phyloP scores from a whole-genome alignment of 768 basidiomycete species.

The Nevesoporus exiguus region DNA sequence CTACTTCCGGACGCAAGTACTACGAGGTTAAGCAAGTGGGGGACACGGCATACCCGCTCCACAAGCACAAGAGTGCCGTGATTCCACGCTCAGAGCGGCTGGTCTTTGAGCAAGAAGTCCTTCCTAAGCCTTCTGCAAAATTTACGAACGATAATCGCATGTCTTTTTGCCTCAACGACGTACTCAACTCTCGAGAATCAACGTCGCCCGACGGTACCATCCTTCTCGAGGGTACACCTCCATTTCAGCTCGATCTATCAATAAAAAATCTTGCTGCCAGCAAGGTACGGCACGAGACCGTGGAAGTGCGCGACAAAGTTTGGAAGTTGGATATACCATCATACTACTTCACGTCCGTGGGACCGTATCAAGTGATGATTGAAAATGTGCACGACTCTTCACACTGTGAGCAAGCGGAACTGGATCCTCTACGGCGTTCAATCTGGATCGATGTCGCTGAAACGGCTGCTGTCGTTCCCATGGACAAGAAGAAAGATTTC shows the following conservation, averaged over 20 bases:
- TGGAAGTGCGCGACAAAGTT: constrained; percentile 45
- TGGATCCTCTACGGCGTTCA: constrained; percentile 57
- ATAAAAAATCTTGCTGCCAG: constrained; percentile 75
- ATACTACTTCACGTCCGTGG: constrained; percentile 74
- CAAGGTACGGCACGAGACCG: constrained; percentile 53
- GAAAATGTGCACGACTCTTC: constrained; percentile 78
- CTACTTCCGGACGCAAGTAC: constrained; percentile 73
- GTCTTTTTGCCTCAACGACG: constrained; percentile 74
- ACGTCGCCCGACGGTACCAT: constrained; percentile 53
- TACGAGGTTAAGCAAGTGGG: constrained; percentile 90
- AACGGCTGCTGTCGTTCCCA: constrained; percentile 86
- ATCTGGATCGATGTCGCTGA: constrained; percentile 95
- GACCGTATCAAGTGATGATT: constrained; percentile 76
- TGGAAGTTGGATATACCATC: constrained; percentile 76
- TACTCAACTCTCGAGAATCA: constrained; percentile 52
- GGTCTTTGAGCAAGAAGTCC: constrained; percentile 83
- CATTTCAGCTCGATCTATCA: constrained; percentile 75
- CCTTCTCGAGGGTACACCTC: constrained; percentile 76
- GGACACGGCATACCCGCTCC: constrained; percentile 79
- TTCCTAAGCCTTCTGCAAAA: constrained; percentile 72
- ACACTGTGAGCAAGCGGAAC: constrained; percentile 70
- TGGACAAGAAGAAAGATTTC: constrained; percentile 72
- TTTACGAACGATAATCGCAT: constrained; percentile 68
- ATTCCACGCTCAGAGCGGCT: constrained; percentile 69
- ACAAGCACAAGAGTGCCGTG: constrained; percentile 55